These are phyloP conservation scores for Cardiospermum halicacabum DNA, from an alignment of 345 rosid species.

Conservation along the genomic window DNA sequence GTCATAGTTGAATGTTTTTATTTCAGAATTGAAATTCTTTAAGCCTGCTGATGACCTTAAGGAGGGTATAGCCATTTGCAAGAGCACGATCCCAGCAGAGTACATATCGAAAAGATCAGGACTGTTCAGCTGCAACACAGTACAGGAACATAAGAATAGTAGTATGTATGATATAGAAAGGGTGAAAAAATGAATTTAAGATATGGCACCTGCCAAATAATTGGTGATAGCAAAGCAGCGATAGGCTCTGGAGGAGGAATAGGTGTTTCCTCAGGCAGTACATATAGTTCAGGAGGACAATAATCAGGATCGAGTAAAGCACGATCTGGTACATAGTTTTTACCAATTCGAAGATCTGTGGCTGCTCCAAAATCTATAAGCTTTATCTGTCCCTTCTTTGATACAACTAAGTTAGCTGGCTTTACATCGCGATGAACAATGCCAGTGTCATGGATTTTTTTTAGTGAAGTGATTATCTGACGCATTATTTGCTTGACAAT, in stretches of 20 bases:
- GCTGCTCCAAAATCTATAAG: slow-evolving; percentile 98
- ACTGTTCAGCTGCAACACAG: slow-evolving; percentile 67
- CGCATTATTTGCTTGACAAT: slow-evolving; percentile 93
- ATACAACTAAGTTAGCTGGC: slow-evolving; percentile 90
- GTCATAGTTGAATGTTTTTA: slow-evolving; percentile 52
- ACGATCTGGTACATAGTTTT: slow-evolving; percentile 70
- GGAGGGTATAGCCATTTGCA: slow-evolving; percentile 91
- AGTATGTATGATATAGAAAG: neutral
- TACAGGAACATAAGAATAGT: neutral
- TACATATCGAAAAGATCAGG: slow-evolving; percentile 94
- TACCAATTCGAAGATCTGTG: slow-evolving; percentile 94
- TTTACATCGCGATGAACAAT: slow-evolving; percentile 93
- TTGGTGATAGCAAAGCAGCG: slow-evolving; percentile 86
- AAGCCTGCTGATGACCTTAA: slow-evolving; percentile 62
- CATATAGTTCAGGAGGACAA: slow-evolving; percentile 91
- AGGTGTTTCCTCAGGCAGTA: slow-evolving; percentile 91
- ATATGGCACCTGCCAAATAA: slow-evolving; percentile 74
- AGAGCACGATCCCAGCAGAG: slow-evolving; percentile 80
- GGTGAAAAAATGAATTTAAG: neutral
- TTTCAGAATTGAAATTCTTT: slow-evolving; percentile 78
- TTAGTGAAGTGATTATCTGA: slow-evolving; percentile 79
- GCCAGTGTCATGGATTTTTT: slow-evolving; percentile 84
- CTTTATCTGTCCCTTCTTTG: slow-evolving; percentile 84
- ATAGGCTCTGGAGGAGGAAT: slow-evolving; percentile 93
- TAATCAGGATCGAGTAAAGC: slow-evolving; percentile 83